These are phyloP conservation scores for Yarrowia osloensis DNA, from an alignment of 805 yeast genomes.

Conservation along the genomic window DNA sequence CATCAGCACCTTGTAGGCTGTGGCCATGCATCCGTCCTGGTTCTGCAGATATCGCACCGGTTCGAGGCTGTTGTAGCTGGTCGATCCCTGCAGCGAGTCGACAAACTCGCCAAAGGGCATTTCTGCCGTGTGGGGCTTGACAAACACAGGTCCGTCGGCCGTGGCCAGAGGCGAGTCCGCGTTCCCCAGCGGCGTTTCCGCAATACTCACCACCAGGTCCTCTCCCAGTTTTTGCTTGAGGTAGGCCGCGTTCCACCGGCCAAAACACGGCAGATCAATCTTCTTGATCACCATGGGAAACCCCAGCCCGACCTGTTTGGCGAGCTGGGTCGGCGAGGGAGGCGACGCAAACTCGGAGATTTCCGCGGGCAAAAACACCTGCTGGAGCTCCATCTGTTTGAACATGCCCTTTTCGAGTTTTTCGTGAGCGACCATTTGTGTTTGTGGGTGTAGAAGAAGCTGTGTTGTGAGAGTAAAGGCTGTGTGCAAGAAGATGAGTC, in stretches of 20 bases:
- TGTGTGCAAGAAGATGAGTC: not conserved
- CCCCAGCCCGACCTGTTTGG: conserved; percentile 31
- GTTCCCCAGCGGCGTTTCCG: conserved; percentile 44
- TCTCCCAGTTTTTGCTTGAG: conserved; percentile 30
- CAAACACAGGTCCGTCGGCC: conserved; percentile 37
- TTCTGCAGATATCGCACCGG: conserved; percentile 44
- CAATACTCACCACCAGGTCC: conserved; percentile 35
- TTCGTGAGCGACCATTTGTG: not conserved
- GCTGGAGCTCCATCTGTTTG: conserved; percentile 36
- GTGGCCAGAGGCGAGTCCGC: conserved; percentile 44
- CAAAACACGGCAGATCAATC: not conserved
- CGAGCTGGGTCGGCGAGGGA: conserved; percentile 17
- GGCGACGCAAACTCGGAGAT: conserved; percentile 28
- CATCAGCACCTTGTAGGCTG: conserved; percentile 37
- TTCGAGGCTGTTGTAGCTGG: not conserved
- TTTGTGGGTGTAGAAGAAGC: not conserved
- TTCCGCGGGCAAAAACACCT: conserved; percentile 32
- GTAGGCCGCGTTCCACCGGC: conserved; percentile 17
- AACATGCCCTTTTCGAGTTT: conserved; percentile 23
- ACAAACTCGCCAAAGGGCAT: conserved; percentile 39
- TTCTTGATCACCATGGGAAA: conserved; percentile 33
- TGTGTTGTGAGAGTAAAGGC: not conserved
- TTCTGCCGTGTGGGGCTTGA: conserved; percentile 39
- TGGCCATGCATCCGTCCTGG: conserved; percentile 43
- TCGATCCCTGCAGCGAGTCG: conserved; percentile 32